These are phyloP conservation scores for Populus deltoides DNA, from an alignment of 345 rosid genomes.

Conservation along the genomic window DNA sequence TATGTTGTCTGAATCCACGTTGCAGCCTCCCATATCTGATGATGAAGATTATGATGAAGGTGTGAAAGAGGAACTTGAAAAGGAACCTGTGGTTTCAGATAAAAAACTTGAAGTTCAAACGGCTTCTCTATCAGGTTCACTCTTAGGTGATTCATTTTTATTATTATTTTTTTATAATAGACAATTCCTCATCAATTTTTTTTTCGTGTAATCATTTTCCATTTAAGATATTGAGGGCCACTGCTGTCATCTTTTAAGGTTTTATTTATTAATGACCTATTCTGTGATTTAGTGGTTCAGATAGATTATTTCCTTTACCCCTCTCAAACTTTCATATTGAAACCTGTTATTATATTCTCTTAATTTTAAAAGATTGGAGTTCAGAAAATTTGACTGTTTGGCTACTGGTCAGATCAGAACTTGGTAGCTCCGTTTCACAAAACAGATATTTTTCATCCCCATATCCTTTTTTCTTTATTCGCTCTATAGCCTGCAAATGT, in stretches of 20 bases:
- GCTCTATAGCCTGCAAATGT: neutral
- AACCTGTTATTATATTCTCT: too few species aligned
- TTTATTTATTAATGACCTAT: neutral
- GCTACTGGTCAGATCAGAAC: neutral
- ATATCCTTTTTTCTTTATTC: neutral
- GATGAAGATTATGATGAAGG: slow-evolving; percentile 96
- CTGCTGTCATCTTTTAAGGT: neutral
- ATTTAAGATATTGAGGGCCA: neutral
- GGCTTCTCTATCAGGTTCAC: slow-evolving; percentile 44
- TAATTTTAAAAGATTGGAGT: neutral
- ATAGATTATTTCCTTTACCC: neutral
- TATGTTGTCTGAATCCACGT: slow-evolving; percentile 52
- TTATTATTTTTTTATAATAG: neutral
- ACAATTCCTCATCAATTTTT: neutral
- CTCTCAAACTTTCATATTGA: neutral
- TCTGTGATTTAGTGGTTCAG: neutral
- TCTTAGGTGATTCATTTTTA: neutral
- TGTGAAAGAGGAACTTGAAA: slow-evolving; percentile 51
- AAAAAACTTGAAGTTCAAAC: slow-evolving; percentile 38
- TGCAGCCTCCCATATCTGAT: slow-evolving; percentile 58
- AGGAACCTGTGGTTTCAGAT: slow-evolving; percentile 45
- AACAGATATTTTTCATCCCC: neutral
- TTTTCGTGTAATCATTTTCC: neutral
- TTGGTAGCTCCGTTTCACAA: neutral
- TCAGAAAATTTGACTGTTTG: neutral